Conservation (phyloP, 129 eudicot genomes). For the Scalesia atractyloides region DNA sequence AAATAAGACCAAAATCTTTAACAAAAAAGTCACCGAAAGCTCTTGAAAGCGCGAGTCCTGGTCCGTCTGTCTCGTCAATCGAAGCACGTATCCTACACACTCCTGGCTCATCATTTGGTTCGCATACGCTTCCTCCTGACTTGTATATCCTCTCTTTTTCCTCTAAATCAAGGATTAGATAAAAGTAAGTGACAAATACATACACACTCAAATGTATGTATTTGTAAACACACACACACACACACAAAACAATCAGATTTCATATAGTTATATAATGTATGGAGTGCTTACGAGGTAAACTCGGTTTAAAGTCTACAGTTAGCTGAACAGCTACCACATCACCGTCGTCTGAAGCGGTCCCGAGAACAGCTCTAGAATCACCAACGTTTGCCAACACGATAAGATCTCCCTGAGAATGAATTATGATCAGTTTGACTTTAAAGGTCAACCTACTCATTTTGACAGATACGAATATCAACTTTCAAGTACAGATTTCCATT, state of each 20-base stretch:
- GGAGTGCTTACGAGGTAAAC: conserved; percentile 64
- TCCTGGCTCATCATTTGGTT: conserved; percentile 80
- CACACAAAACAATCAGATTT: not conserved
- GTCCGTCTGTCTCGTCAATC: conserved; percentile 57
- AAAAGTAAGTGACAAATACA: not conserved
- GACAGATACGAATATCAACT: not conserved
- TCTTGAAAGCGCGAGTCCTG: conserved; percentile 90
- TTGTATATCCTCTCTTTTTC: conserved; percentile 72
- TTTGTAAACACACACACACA: not conserved
- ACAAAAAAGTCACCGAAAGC: conserved; percentile 85
- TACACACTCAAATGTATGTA: too few species aligned
- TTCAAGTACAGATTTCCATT: not conserved
- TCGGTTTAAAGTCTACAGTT: conserved; percentile 82
- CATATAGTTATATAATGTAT: not conserved
- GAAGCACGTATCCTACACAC: conserved; percentile 78
- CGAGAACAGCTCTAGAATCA: conserved; percentile 89
- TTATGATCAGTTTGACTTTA: conserved; percentile 17
- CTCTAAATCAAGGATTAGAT: conserved; percentile 43
- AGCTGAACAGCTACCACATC: conserved; percentile 69
- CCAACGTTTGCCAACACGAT: conserved; percentile 91
- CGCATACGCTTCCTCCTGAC: conserved; percentile 64
- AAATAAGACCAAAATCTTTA: conserved; percentile 84
- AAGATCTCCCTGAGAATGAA: conserved; percentile 65
- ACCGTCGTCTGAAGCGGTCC: conserved; percentile 59
- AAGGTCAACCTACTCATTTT: not conserved